phyloP scores from a whole-genome alignment of 495 filamentous ascomycete genomes.

The Bombardia bombarda region DNA sequence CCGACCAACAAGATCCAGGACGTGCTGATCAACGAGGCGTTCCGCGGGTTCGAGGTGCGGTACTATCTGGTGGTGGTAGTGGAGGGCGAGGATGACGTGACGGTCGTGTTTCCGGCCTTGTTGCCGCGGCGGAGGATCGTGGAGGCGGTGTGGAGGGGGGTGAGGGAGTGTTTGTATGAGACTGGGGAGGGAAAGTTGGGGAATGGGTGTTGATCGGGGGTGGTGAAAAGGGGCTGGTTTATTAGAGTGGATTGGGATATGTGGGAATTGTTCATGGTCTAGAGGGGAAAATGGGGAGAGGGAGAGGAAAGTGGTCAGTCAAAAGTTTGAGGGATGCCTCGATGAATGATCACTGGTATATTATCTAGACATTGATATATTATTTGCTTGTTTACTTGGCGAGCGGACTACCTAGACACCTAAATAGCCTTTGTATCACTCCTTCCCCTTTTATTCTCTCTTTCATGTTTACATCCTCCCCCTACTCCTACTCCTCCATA shows the following conservation, averaged over 20 bases:
- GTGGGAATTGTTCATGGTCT: too few species aligned
- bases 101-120: slow-evolving; percentile 87
- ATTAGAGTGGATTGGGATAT: too few species aligned
- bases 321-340: neutral
- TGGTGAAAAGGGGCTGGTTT: too few species aligned
- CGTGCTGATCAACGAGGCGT: slow-evolving; percentile 91
- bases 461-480: too few species aligned
- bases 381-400: too few species aligned
- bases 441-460: too few species aligned
- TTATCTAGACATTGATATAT: too few species aligned
- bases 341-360: too few species aligned
- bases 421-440: too few species aligned
- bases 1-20: slow-evolving; percentile 87
- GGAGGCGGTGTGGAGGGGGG: slow-evolving; percentile 82
- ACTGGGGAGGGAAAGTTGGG: neutral
- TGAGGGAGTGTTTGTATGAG: slow-evolving; percentile 69
- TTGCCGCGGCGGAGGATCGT: slow-evolving; percentile 61
- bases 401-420: too few species aligned
- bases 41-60: slow-evolving; percentile 82
- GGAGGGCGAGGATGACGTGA: slow-evolving; percentile 77
- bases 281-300: too few species aligned
- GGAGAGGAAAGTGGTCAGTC: too few species aligned
- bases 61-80: slow-evolving; percentile 89
- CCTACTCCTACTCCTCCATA: neutral
- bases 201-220: neutral